Conservation (phyloP, 1,284 basidiomycete genomes). For the Tranzscheliella williamsii region DNA sequence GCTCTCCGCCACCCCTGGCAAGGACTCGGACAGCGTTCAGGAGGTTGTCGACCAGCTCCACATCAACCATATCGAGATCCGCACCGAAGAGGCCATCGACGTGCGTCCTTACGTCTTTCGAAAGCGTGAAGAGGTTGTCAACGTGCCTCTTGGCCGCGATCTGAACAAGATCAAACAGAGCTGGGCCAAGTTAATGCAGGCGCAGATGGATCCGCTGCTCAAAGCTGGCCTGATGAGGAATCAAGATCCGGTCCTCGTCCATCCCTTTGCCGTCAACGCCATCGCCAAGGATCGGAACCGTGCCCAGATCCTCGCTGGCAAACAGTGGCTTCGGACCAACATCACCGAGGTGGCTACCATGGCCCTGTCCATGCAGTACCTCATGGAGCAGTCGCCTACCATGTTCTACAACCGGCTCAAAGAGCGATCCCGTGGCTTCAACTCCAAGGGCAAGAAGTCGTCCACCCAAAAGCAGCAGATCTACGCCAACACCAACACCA, state of each 20-base stretch:
- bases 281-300: slow-evolving; percentile 14
- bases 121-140: slow-evolving; percentile 65
- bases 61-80: slow-evolving; percentile 91
- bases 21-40: slow-evolving; percentile 83
- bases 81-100: slow-evolving; percentile 88
- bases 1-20: slow-evolving; percentile 91
- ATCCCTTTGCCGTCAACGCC: slow-evolving; percentile 47
- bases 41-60: slow-evolving; percentile 91
- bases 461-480: slow-evolving; percentile 29
- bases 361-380: slow-evolving; percentile 52
- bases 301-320: slow-evolving; percentile 9
- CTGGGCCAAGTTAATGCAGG: slow-evolving; percentile 59
- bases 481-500: slow-evolving; percentile 66
- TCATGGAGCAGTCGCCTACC: slow-evolving; percentile 73
- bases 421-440: slow-evolving; percentile 59
- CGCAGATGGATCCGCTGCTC: slow-evolving; percentile 43
- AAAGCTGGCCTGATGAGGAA: slow-evolving; percentile 42
- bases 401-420: slow-evolving; percentile 61
- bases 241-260: slow-evolving; percentile 44
- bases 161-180: slow-evolving; percentile 52
- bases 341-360: slow-evolving; percentile 43
- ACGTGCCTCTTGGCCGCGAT: slow-evolving; percentile 44
- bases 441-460: slow-evolving; percentile 57
- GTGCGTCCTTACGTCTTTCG: slow-evolving; percentile 83
- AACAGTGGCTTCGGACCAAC: slow-evolving; percentile 25